Percentiles rank a stretch among this genome's conserved stretches.
These are phyloP conservation scores for Chlamydomonas incerta DNA, from an alignment of 139 green algal species.

Conservation along the genomic window DNA sequence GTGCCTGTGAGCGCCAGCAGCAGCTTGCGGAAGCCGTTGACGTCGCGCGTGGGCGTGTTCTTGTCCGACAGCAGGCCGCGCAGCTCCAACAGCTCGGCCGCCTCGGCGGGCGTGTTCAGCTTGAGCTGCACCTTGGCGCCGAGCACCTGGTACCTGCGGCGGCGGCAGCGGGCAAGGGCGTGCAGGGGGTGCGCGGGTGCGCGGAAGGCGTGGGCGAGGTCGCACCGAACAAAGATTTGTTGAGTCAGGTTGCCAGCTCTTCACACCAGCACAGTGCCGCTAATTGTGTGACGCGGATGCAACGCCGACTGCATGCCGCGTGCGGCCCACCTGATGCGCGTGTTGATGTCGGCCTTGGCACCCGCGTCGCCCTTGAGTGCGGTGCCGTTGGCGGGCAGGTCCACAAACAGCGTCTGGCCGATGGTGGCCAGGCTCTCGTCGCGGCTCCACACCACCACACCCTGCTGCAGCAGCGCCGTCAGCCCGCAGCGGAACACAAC, in stretches of 20 bases:
- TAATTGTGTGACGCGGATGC: no score
- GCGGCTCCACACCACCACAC: constrained; percentile 70
- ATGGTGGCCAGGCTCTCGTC: constrained; percentile 79
- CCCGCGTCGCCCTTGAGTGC: not conserved
- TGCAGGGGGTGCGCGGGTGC: no score
- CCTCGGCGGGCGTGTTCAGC: constrained; percentile 47
- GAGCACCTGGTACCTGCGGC: constrained; percentile 52
- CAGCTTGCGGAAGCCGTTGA: constrained; percentile 85
- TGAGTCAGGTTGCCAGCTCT: no score
- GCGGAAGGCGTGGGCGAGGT: no score
- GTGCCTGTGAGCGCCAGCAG: constrained; percentile 69
- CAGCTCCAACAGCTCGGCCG: constrained; percentile 39
- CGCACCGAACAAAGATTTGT: no score
- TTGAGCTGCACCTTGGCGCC: constrained; percentile 59
- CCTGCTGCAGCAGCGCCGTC: constrained; percentile 60
- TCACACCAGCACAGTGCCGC: no score
- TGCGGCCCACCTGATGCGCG: constrained; percentile 18
- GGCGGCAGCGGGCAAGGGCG: no score
- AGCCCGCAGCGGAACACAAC: constrained; percentile 60
- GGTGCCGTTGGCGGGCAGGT: constrained; percentile 61
- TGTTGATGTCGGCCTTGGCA: constrained; percentile 3
- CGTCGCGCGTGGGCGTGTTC: constrained; percentile 64
- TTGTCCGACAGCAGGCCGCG: constrained; percentile 53
- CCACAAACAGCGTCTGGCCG: constrained; percentile 64
- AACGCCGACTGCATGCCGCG: not conserved